Evolutionary conservation across 768 basidiomycete genomes (phyloP).

Genomic region (Hygrophoropsis aurantiaca): DNA sequence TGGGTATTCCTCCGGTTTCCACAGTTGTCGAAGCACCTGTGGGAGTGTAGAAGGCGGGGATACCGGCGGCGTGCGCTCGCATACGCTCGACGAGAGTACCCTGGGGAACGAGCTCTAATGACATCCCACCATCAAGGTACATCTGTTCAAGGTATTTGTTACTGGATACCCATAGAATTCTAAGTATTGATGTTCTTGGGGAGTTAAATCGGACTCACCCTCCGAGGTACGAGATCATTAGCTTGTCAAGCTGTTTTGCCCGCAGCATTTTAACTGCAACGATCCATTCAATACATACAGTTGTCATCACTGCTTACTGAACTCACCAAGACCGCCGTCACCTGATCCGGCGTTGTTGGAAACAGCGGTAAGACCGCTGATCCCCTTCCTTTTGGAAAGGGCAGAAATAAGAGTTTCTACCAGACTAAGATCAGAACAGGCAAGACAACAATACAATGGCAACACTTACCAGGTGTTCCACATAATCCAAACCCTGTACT

Average conservation of each 20-base stretch:
- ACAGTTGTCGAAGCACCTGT: slow-evolving; percentile 79
- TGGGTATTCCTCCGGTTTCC: slow-evolving; percentile 69
- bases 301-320: slow-evolving; percentile 4
- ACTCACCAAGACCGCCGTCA: slow-evolving; percentile 61
- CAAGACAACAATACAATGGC: not conserved
- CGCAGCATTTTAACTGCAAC: slow-evolving; percentile 63
- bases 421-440: not conserved
- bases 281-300: not conserved
- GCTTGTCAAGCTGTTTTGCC: slow-evolving; percentile 69
- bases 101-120: slow-evolving; percentile 83
- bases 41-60: slow-evolving; percentile 85
- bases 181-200: not conserved
- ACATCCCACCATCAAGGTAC: slow-evolving; percentile 74
- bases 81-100: slow-evolving; percentile 83
- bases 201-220: slow-evolving; percentile 41
- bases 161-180: slow-evolving; percentile 32
- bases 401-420: slow-evolving; percentile 77
- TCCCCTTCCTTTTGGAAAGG: slow-evolving; percentile 64
- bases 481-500: slow-evolving; percentile 75
- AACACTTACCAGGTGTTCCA: slow-evolving; percentile 68
- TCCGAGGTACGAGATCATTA: slow-evolving; percentile 84
- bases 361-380: slow-evolving; percentile 70
- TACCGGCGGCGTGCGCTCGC: slow-evolving; percentile 79
- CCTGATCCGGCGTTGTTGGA: slow-evolving; percentile 80
- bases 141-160: slow-evolving; percentile 79